Base-by-base conservation (phyloP, 106 monocot species). In the Chionographis japonica region DNA sequence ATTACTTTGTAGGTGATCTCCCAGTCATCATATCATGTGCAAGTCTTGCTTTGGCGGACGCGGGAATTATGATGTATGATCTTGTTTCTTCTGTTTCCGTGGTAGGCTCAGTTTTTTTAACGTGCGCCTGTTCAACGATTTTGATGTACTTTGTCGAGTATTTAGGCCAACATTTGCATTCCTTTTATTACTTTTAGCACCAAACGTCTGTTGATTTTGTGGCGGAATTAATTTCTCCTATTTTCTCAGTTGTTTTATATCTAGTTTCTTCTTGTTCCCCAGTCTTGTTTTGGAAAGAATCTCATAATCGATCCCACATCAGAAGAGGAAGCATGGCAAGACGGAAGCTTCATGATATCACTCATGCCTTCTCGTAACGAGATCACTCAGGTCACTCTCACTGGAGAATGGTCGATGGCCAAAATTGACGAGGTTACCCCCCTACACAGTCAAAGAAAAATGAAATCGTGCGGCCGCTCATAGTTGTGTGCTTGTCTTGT, bases 21-120 rank as follows among this genome's bases (percentile, higher is more conserved):
- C 81, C 97, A 4, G 85, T 90, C n/a, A 92, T 97, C 54, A 85
- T 97, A 69, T 83, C 83, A 27, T 97, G 97, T 73, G 97, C 97
- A 39, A 97, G 89, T 67, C 92, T 97, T 73, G 97, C 97, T 14
- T 55, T 97, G 68, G 97, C 97, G 50, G 97, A 97, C 79, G 97
- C 97, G 36, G 97, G 97, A 72, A 90, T 97, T 63, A 89, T 97
- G 92, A 89, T 97, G 87, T 81, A 83, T 75, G 97, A 97, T 43
- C 82, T 97, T 55, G 85, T 97, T 56, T 78, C 97, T 68, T 86
- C 97, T 1, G 89, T 87, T 51, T 92, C 92, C 40, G 77, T 92
- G 87, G 95, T 95, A 91, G 70, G 86, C 65, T 52, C 14, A 4
- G 18, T 61, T 40, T 20, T 66, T 71, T 69, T 67, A 27, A 27